Conservation (phyloP, 352 stramenopile genomes). For the Globisporangium splendens region DNA sequence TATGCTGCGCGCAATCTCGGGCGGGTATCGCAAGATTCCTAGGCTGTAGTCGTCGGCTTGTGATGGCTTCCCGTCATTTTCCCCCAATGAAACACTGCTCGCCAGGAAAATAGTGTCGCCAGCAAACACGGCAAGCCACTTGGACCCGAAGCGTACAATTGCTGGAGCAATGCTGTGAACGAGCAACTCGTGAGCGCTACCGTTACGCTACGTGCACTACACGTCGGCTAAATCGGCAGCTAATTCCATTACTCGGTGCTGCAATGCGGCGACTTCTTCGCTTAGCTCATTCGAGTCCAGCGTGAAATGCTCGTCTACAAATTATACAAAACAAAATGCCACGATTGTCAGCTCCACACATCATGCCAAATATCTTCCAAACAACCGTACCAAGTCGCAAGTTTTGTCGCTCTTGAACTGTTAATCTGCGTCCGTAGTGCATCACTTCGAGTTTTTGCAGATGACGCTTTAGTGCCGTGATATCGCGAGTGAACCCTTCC, state of each 20-base stretch:
- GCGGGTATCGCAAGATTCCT: too few relatives aligned
- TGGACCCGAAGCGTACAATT: too few relatives aligned
- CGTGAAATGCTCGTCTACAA: slow-evolving; percentile 45
- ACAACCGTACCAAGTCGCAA: slow-evolving; percentile 31
- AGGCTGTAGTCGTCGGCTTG: too few relatives aligned
- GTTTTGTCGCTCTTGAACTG: slow-evolving; percentile 42
- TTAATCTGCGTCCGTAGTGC: slow-evolving; percentile 50
- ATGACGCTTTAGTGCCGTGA: slow-evolving; percentile 56
- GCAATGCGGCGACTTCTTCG: slow-evolving; percentile 56
- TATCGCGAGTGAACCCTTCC: slow-evolving; percentile 75
- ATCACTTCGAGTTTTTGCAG: slow-evolving; percentile 71
- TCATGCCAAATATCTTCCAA: not conserved
- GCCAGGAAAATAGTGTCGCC: too few relatives aligned
- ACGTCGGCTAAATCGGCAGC: slow-evolving; percentile 45
- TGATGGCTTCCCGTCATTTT: too few relatives aligned
- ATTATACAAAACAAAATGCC: not conserved
- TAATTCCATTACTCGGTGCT: slow-evolving; percentile 61
- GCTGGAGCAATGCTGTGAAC: too few relatives aligned
- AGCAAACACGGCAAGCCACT: too few relatives aligned
- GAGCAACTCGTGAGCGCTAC: too few relatives aligned
- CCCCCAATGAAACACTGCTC: too few relatives aligned
- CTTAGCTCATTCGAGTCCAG: slow-evolving; percentile 57
- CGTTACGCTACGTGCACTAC: slow-evolving; percentile 12
- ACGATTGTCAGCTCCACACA: not conserved
- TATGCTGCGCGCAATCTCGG: too few relatives aligned